These are phyloP conservation scores for Termitomyces sp. DNA, from an alignment of 768 basidiomycete species.

Conservation along the genomic window DNA sequence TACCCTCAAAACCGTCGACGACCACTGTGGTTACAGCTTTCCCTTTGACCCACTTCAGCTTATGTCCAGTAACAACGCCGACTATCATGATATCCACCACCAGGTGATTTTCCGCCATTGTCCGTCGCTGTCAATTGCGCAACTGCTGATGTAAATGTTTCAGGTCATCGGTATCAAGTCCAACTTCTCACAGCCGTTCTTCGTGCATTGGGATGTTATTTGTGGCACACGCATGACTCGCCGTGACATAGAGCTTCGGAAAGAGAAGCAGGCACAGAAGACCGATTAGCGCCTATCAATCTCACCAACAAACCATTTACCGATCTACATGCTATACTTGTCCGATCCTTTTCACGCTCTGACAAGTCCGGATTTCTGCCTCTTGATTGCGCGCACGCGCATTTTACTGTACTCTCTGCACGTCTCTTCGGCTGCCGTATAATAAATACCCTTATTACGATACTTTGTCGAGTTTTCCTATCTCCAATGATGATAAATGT, in stretches of 20 bases:
- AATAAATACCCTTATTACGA: constrained; percentile 14
- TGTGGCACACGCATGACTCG: constrained; percentile 85
- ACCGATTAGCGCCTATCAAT: constrained; percentile 16
- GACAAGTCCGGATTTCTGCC: not conserved
- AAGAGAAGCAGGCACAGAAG: constrained; percentile 31
- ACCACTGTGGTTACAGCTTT: constrained; percentile 88
- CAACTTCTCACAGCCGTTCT: constrained; percentile 96
- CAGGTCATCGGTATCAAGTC: constrained; percentile 85
- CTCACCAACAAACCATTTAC: not conserved
- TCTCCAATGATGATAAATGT: not conserved
- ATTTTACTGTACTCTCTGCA: not conserved
- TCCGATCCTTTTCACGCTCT: not conserved
- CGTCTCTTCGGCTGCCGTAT: not conserved
- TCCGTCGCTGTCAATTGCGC: not conserved
- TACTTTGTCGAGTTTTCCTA: not conserved
- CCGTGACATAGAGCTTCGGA: constrained; percentile 56
- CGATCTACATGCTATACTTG: not conserved
- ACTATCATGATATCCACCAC: constrained; percentile 98
- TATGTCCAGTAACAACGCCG: constrained; percentile 84
- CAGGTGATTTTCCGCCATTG: constrained; percentile 49
- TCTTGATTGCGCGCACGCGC: not conserved
- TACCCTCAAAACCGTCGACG: constrained; percentile 91
- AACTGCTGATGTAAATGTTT: constrained; percentile 1
- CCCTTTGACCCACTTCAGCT: constrained; percentile 92
- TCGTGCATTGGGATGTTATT: constrained; percentile 88